Evolutionary conservation across 129 eudicot species (phyloP).

Genomic region (Tagetes erecta): DNA sequence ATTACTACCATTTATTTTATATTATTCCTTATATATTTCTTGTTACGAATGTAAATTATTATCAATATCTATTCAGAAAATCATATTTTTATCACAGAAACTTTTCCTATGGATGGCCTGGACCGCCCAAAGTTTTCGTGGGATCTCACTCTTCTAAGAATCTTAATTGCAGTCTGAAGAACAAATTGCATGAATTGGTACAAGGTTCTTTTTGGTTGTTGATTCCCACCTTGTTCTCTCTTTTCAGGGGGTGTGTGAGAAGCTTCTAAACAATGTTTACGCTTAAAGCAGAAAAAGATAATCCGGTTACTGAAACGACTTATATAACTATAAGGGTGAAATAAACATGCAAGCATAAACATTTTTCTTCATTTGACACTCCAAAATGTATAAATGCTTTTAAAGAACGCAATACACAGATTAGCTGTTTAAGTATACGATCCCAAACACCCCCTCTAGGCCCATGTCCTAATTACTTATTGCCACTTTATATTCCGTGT

Average conservation of each 20-base stretch:
- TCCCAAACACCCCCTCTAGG: slow-evolving; percentile 4
- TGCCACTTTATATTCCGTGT: background rate
- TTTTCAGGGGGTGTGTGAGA: slow-evolving; percentile 1
- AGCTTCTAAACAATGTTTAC: background rate
- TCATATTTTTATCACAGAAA: slow-evolving; percentile 40
- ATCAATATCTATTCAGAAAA: slow-evolving; percentile 8
- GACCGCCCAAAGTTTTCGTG: slow-evolving; percentile 41
- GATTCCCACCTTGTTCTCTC: slow-evolving; percentile 15
- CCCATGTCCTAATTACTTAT: slow-evolving; percentile 15
- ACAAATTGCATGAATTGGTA: slow-evolving; percentile 53
- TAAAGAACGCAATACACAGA: background rate
- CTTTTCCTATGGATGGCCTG: slow-evolving; percentile 40
- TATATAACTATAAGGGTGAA: background rate
- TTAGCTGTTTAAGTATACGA: background rate
- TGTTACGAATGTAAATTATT: slow-evolving; percentile 6
- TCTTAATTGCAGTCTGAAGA: slow-evolving; percentile 37
- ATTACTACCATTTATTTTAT: background rate
- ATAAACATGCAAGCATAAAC: background rate
- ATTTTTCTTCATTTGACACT: slow-evolving; percentile 4
- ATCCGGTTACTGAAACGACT: background rate
- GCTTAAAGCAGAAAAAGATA: background rate
- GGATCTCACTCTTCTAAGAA: slow-evolving; percentile 37
- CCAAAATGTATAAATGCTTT: background rate
- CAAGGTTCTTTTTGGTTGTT: slow-evolving; percentile 28
- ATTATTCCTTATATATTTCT: background rate